phyloP scores from a whole-genome alignment of 352 stramenopile species.

The Pythium vanterpoolii region DNA sequence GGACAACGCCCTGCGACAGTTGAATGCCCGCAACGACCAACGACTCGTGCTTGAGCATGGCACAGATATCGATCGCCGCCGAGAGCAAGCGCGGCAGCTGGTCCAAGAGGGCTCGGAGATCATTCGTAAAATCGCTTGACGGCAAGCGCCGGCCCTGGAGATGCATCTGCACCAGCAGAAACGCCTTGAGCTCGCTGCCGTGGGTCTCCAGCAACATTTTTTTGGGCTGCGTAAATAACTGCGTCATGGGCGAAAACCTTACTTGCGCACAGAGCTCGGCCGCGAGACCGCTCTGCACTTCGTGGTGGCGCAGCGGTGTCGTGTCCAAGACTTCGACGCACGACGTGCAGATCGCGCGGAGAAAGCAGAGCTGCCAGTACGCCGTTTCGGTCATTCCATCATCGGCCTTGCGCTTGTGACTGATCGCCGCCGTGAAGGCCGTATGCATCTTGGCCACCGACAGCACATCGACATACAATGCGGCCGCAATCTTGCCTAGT shows the following conservation, averaged over 20 bases:
- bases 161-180: constrained; percentile 94
- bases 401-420: constrained; percentile 9
- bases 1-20: constrained; percentile 53
- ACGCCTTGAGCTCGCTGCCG: constrained; percentile 80
- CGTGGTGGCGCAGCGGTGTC: constrained; percentile 96
- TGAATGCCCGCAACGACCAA: constrained; percentile 54
- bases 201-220: constrained; percentile 69
- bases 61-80: constrained; percentile 89
- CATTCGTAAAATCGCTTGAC: constrained; percentile 98
- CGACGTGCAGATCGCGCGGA: constrained; percentile 60
- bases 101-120: constrained; percentile 95
- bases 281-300: constrained; percentile 87
- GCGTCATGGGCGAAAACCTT: constrained; percentile 51
- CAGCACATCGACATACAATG: constrained; percentile 95
- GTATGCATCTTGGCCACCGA: constrained; percentile 76
- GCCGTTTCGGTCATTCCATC: constrained; percentile 11
- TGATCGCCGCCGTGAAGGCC: constrained; percentile 30
- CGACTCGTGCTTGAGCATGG: constrained; percentile 42
- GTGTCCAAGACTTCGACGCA: constrained; percentile 94
- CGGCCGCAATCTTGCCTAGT: constrained; percentile 91
- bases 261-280: constrained; percentile 53
- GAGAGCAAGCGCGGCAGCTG: constrained; percentile 94
- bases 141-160: constrained; percentile 90
- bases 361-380: constrained; percentile 20
- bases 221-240: constrained; percentile 50